Percentiles rank a stretch among this genome's conserved stretches.
phyloP scores from a whole-genome alignment of 1,284 basidiomycete genomes.

The Grifola frondosa region DNA sequence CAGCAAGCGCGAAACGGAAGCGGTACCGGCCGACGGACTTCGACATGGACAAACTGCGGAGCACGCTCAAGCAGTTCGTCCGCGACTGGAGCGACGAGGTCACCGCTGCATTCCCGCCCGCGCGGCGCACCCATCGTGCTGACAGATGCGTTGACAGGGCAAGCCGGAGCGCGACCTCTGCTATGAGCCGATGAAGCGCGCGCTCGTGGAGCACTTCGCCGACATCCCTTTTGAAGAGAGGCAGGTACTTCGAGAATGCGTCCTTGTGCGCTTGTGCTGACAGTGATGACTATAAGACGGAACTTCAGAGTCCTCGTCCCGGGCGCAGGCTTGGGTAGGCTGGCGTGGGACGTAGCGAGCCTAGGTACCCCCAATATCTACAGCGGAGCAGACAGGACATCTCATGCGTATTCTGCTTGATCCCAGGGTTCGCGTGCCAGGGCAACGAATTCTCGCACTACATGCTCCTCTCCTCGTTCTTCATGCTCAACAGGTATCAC shows the following conservation, averaged over 20 bases:
- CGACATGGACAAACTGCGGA: constrained; percentile 86
- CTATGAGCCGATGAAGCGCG: constrained; percentile 80
- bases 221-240: constrained; percentile 53
- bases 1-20: constrained; percentile 25
- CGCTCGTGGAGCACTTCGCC: constrained; percentile 61
- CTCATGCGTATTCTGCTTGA: background rate
- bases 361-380: constrained; percentile 52
- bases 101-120: background rate
- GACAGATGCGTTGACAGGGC: constrained; percentile 50
- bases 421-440: constrained; percentile 78
- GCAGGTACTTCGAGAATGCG: constrained; percentile 31
- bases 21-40: constrained; percentile 59
- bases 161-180: constrained; percentile 71
- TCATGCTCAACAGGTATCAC: constrained; percentile 55
- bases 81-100: constrained; percentile 84
- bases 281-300: constrained; percentile 34
- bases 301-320: constrained; percentile 81
- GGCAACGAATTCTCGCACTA: constrained; percentile 95
- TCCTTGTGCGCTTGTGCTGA: background rate
- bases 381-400: constrained; percentile 9
- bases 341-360: constrained; percentile 84
- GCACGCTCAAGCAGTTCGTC: constrained; percentile 88
- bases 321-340: constrained; percentile 81
- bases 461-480: constrained; percentile 85
- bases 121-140: background rate